Percentiles rank a stretch among this genome's conserved stretches.
phyloP scores from a whole-genome alignment of 2,329 filamentous ascomycete species.

The Nothophoma quercina region DNA sequence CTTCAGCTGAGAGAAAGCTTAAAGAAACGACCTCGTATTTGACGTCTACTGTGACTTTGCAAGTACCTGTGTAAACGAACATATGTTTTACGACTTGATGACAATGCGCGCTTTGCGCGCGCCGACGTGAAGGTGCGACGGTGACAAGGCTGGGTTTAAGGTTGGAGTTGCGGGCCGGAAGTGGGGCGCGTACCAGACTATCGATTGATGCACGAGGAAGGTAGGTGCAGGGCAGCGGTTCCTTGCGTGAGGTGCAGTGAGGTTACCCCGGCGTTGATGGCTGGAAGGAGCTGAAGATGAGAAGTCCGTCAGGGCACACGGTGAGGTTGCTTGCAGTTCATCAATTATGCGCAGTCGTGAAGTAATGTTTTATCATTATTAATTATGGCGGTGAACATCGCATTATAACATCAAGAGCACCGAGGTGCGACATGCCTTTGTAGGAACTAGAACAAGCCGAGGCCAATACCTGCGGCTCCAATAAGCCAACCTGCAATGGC shows the following conservation, averaged over 20 bases:
- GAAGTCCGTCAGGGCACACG: not conserved
- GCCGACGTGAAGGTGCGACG: not conserved
- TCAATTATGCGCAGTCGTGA: not conserved
- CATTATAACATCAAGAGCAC: slow-evolving; percentile 1
- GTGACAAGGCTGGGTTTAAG: slow-evolving; percentile 8
- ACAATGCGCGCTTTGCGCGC: not conserved
- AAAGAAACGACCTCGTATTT: slow-evolving; percentile 5
- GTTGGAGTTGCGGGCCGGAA: slow-evolving; percentile 8
- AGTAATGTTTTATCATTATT: slow-evolving; percentile 4
- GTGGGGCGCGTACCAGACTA: slow-evolving; percentile 11
- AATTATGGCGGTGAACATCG: not conserved
- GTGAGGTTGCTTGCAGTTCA: not conserved
- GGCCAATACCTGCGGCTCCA: slow-evolving; percentile 30
- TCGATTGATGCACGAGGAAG: slow-evolving; percentile 15
- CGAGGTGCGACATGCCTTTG: not conserved
- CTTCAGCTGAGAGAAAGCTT: slow-evolving; percentile 14
- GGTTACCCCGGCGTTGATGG: not conserved
- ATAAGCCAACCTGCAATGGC: slow-evolving; percentile 29
- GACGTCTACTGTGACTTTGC: not conserved
- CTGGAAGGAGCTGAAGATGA: not conserved
- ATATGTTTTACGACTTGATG: not conserved
- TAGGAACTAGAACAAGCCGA: slow-evolving; percentile 28
- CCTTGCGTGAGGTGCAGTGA: not conserved
- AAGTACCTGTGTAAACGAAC: not conserved
- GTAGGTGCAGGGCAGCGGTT: slow-evolving; percentile 8